Percentiles rank a stretch among this genome's conserved stretches.
Evolutionary conservation across 306 rosid genomes (phyloP).

Genomic region (Begonia fuchsioides): DNA sequence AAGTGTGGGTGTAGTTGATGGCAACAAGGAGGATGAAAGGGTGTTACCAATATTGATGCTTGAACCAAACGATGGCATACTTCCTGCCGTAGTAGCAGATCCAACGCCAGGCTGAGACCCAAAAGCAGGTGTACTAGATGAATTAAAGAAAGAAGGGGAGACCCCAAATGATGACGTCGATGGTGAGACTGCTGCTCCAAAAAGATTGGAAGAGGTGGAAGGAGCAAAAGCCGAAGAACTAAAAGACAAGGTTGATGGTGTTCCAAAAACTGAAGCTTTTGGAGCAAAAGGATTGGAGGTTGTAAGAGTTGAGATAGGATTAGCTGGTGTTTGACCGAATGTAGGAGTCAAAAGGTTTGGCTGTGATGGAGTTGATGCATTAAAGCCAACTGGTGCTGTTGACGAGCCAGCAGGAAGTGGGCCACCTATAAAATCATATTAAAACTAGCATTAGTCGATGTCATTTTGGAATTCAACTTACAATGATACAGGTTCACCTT

Average conservation of each 20-base stretch:
- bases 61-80: slow-evolving; percentile 39
- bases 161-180: slow-evolving; percentile 31
- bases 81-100: slow-evolving; percentile 28
- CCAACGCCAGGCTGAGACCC: slow-evolving; percentile 27
- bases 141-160: slow-evolving; percentile 26
- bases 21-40: slow-evolving; percentile 42
- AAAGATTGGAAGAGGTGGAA: slow-evolving; percentile 32
- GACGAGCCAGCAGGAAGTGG: slow-evolving; percentile 51
- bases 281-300: slow-evolving; percentile 51
- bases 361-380: slow-evolving; percentile 27
- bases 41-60: slow-evolving; percentile 33
- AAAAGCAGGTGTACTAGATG: slow-evolving; percentile 19
- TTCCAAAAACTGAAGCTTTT: slow-evolving; percentile 38
- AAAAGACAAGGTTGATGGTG: slow-evolving; percentile 38
- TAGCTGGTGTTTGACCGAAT: slow-evolving; percentile 52
- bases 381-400: slow-evolving; percentile 36
- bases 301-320: slow-evolving; percentile 39
- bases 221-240: slow-evolving; percentile 42
- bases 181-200: slow-evolving; percentile 24
- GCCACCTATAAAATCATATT: slow-evolving; percentile 46
- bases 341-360: slow-evolving; percentile 35
- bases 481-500: slow-evolving; percentile 26
- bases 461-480: neutral
- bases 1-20: slow-evolving; percentile 29
- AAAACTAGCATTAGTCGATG: neutral